Percentiles rank a stretch among this genome's conserved stretches.
phyloP scores from a whole-genome alignment of 2,329 filamentous ascomycete species.

The Nigrospora oryzae region DNA sequence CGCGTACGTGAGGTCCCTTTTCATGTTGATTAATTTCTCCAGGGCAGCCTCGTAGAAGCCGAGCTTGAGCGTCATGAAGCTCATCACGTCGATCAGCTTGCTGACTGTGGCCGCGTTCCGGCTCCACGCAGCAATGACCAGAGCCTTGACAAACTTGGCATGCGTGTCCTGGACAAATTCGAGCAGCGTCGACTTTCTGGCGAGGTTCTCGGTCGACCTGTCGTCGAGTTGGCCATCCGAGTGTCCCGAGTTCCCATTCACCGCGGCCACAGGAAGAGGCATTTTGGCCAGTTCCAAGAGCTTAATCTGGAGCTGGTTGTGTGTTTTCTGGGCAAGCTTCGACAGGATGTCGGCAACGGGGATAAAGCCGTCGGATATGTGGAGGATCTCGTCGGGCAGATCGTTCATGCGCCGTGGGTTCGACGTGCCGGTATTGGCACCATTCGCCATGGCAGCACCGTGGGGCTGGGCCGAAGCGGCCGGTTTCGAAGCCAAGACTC shows the following conservation, averaged over 20 bases:
- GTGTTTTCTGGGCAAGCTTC: constrained; percentile 74
- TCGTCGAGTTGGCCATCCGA: constrained; percentile 37
- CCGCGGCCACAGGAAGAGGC: constrained; percentile 43
- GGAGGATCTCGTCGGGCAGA: constrained; percentile 52
- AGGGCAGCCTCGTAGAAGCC: constrained; percentile 52
- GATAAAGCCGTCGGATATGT: constrained; percentile 70
- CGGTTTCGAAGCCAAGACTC: constrained; percentile 8
- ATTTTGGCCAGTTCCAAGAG: constrained; percentile 64
- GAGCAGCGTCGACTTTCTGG: constrained; percentile 68
- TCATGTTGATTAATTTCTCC: constrained; percentile 60
- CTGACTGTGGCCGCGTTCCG: constrained; percentile 70
- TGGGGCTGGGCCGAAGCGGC: constrained; percentile 8
- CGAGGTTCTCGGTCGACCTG: constrained; percentile 54
- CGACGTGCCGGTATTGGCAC: constrained; percentile 10
- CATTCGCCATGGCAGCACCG: constrained; percentile 18
- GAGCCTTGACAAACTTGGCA: constrained; percentile 83
- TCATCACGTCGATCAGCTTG: constrained; percentile 80
- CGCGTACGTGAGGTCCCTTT: constrained; percentile 61
- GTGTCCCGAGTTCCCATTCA: constrained; percentile 42
- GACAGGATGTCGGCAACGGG: constrained; percentile 67
- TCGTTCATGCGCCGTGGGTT: constrained; percentile 40
- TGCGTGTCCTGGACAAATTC: constrained; percentile 74
- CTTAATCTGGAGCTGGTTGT: constrained; percentile 65
- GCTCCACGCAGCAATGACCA: constrained; percentile 88
- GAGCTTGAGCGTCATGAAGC: constrained; percentile 60